Percentiles rank a stretch among this genome's conserved stretches.
Conservation (phyloP, 768 basidiomycete species). For the Lenzites betulinus region DNA sequence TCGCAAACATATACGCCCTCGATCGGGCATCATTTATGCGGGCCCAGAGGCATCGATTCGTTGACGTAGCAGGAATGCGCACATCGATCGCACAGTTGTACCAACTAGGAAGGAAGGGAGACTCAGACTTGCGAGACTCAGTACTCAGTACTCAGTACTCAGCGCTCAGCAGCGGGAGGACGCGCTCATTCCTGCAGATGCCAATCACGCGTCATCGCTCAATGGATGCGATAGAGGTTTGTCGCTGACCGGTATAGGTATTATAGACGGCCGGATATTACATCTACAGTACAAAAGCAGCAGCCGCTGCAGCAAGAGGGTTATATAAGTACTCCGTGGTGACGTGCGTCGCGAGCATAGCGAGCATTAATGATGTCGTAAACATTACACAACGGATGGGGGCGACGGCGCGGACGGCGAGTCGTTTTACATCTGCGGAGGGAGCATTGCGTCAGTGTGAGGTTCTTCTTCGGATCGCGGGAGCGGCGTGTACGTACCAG, state of each 20-base stretch:
- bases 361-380: conserved; percentile 7
- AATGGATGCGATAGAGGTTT: background rate
- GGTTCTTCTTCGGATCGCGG: background rate
- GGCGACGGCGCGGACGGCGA: background rate
- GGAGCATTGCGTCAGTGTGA: background rate
- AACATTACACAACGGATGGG: background rate
- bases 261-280: conserved; percentile 3
- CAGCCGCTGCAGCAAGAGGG: background rate
- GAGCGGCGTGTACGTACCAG: conserved; percentile 51
- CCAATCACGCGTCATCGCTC: no score
- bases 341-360: background rate
- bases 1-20: background rate
- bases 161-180: no score
- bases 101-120: no score
- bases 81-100: no score
- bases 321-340: conserved; percentile 4
- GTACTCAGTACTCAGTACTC: no score
- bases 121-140: no score
- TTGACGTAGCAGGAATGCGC: no score
- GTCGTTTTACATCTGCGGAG: conserved; percentile 20
- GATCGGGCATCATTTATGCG: background rate
- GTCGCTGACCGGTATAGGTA: conserved; percentile 1
- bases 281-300: conserved; percentile 14
- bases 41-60: no score
- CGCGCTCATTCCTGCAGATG: no score